These are phyloP conservation scores for Xerocomus alliaceus DNA, from an alignment of 1,284 basidiomycete species.

Conservation along the genomic window DNA sequence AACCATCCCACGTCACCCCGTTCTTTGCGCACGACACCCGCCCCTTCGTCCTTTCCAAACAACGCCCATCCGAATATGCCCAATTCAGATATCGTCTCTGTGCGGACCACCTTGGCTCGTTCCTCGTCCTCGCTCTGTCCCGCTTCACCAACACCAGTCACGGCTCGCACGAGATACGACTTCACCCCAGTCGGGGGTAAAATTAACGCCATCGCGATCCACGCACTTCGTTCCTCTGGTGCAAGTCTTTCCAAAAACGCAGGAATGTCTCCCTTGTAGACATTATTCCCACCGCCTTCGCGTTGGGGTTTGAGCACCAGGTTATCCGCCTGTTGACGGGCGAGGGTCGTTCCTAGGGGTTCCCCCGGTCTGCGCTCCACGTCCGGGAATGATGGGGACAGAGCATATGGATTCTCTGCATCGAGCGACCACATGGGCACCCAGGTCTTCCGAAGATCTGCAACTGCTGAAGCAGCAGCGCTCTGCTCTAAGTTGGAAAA, in stretches of 20 bases:
- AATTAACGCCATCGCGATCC: conserved; percentile 95
- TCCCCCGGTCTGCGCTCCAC: conserved; percentile 11
- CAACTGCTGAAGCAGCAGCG: conserved; percentile 46
- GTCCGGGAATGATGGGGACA: neutral
- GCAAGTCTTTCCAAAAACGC: conserved; percentile 72
- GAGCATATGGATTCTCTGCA: conserved; percentile 9
- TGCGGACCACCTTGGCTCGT: conserved; percentile 47
- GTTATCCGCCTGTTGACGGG: conserved; percentile 54
- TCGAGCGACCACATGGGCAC: conserved; percentile 85
- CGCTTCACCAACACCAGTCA: conserved; percentile 31
- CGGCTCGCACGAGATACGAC: conserved; percentile 78
- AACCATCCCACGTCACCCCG: conserved; percentile 82
- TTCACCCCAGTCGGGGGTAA: conserved; percentile 70
- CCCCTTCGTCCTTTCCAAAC: conserved; percentile 57
- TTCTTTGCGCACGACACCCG: conserved; percentile 30
- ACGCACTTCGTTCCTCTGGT: conserved; percentile 69
- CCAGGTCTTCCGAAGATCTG: conserved; percentile 70
- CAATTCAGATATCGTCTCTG: conserved; percentile 87
- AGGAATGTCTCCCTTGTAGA: conserved; percentile 88
- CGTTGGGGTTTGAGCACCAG: conserved; percentile 94
- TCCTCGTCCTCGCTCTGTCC: conserved; percentile 12
- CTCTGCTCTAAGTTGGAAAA: conserved; percentile 58
- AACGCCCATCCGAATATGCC: conserved; percentile 92
- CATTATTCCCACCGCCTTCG: conserved; percentile 97
- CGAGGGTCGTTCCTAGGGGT: conserved; percentile 47